Conservation (phyloP, 257 asterid species). For the Solanum sejunctum region DNA sequence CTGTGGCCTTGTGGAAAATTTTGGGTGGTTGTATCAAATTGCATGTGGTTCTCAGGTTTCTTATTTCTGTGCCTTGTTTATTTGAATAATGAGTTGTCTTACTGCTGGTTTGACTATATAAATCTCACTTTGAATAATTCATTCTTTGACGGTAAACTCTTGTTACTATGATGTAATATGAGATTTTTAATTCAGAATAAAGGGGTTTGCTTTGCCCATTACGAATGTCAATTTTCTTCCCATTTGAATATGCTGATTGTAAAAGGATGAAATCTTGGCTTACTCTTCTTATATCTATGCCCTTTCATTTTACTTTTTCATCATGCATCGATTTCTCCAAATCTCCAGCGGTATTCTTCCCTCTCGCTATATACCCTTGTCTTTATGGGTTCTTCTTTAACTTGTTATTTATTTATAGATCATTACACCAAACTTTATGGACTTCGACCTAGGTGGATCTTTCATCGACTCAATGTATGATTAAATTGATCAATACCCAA, state of each 20-base stretch:
- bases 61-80: background rate
- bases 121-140: background rate
- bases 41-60: background rate
- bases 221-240: too few relatives aligned
- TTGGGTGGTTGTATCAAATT: background rate
- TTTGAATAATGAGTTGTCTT: background rate
- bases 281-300: slow-evolving; percentile 49
- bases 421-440: slow-evolving; percentile 55
- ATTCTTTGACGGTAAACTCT: background rate
- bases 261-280: slow-evolving; percentile 16
- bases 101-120: background rate
- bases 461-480: slow-evolving; percentile 40
- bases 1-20: background rate
- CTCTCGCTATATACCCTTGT: too few relatives aligned
- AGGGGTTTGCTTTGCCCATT: too few relatives aligned
- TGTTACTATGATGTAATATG: background rate
- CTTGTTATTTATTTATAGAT: slow-evolving; percentile 24
- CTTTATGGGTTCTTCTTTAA: background rate
- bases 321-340: slow-evolving; percentile 64
- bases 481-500: background rate
- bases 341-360: too few relatives aligned
- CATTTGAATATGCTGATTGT: too few relatives aligned
- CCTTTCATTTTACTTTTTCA: slow-evolving; percentile 38
- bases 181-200: too few relatives aligned
- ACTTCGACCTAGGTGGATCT: slow-evolving; percentile 23